Base-by-base conservation (phyloP, 805 yeast species). In the Lipomyces yamanashiensis region DNA sequence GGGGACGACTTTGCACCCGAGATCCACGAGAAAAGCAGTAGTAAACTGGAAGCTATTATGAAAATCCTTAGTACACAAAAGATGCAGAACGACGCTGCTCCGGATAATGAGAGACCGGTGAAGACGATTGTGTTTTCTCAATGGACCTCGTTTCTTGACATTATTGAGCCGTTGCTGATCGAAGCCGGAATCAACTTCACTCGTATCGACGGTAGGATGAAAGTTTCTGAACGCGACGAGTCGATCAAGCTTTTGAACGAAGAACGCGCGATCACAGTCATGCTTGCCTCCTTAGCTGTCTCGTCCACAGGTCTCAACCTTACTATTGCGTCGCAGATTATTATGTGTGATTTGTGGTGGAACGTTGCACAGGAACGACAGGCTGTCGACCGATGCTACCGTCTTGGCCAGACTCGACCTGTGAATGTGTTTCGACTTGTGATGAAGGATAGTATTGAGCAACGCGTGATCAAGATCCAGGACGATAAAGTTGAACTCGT, bases 331-430 rank as follows among this genome's bases (percentile, higher is more conserved):
- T 88, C 90, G 43, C 97, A 91, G 74, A 97, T 92, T 12, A 85
- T 95, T 52, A 83, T 95, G 12, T 82, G 90, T 79, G 99, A 95
- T 74, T 98, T 98, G 17, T 95, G 92, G 75, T 95, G 99, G 99
- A 95, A 95, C 73, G 98, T 98, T 1, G 95, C 83, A 74, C 97
- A 93, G 8, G 98, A 95, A 76, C 96, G 90, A 54, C 99, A 95
- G 77, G 99, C 99, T 0, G 90, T 90, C 83, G 99, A 92, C 73
- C 84, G 99, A 68, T 96, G 96, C 8, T 93, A 95, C 77, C 84
- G 99, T 75, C 91, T 95, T 66, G 97, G 98, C 6, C 99, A 95
- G 77, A 81, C 84, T 36, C 81, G 85, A 61, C 87, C 87, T 45
- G 99, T 95, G 12, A 79, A 76, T 65, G 88, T 95, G 19, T 88